phyloP scores from a whole-genome alignment of 192 early-diverging fungal species.

The Rhizophagus clarus region DNA sequence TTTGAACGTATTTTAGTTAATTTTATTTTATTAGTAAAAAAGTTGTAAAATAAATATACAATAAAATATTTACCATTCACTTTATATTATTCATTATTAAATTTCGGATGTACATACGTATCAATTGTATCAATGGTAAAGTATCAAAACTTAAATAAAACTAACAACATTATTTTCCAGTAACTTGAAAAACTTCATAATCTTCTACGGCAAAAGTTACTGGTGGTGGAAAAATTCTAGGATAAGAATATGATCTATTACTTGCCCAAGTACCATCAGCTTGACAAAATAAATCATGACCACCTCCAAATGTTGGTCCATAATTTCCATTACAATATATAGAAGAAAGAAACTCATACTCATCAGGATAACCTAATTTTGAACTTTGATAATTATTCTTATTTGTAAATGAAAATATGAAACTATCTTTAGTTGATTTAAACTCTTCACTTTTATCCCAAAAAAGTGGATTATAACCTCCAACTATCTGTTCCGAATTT shows the following conservation, averaged over 20 bases:
- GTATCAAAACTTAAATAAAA: too few species aligned
- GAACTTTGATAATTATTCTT: not conserved
- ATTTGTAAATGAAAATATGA: not conserved
- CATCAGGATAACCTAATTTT: not conserved
- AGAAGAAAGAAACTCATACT: not conserved
- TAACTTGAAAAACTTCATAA: not conserved
- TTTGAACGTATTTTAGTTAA: too few species aligned
- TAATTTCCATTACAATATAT: not conserved
- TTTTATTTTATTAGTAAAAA: too few species aligned
- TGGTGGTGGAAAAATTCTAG: not conserved
- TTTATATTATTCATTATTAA: too few species aligned
- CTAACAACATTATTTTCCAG: not conserved
- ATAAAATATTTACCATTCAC: too few species aligned
- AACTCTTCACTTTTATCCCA: not conserved
- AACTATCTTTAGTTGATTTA: not conserved
- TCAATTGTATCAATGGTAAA: too few species aligned
- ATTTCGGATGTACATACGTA: too few species aligned
- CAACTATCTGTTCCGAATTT: not conserved
- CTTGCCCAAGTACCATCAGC: not conserved
- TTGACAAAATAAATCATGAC: not conserved
- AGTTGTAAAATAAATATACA: too few species aligned
- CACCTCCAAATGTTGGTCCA: not conserved
- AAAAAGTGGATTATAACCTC: constrained; percentile 10
- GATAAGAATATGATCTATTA: not conserved
- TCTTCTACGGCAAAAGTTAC: not conserved